These are phyloP conservation scores for Lophiostoma macrostomum DNA, from an alignment of 495 filamentous ascomycete genomes.

Conservation along the genomic window DNA sequence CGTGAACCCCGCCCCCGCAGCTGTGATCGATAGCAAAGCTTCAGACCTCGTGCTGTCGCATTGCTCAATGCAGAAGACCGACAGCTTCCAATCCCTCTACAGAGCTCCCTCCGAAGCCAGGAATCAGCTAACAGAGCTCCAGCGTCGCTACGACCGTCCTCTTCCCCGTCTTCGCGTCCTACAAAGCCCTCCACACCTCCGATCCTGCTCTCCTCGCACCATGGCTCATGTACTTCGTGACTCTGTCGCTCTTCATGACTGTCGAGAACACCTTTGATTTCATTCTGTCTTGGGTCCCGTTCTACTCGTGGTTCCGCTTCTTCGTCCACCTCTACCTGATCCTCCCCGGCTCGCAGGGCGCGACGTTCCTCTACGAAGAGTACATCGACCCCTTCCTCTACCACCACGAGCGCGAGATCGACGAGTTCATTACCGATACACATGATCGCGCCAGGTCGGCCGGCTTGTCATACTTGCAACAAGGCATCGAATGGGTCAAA, in stretches of 20 bases:
- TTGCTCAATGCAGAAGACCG: background rate
- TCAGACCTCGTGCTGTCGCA: conserved; percentile 2
- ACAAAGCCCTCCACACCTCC: conserved; percentile 92
- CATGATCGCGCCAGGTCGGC: conserved; percentile 78
- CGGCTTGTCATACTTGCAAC: conserved; percentile 78
- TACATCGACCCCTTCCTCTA: conserved; percentile 86
- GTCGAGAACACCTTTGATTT: conserved; percentile 85
- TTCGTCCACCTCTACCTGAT: conserved; percentile 90
- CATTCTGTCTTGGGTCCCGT: conserved; percentile 84
- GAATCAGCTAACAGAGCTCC: conserved; percentile 37
- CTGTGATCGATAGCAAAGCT: background rate
- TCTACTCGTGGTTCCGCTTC: conserved; percentile 91
- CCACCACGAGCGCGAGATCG: conserved; percentile 85
- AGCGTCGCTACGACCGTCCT: conserved; percentile 86
- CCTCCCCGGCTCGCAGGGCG: conserved; percentile 92
- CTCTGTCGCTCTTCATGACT: conserved; percentile 74
- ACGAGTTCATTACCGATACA: conserved; percentile 75
- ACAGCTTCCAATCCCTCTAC: conserved; percentile 15
- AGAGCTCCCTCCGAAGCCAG: background rate
- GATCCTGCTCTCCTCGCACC: conserved; percentile 88
- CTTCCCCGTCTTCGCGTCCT: conserved; percentile 95
- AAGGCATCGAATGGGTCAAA: conserved; percentile 69
- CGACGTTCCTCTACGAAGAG: conserved; percentile 74
- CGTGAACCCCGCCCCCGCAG: conserved; percentile 19
- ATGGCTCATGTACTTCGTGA: conserved; percentile 99